Evolutionary conservation across 176 grass and related monocot species (phyloP).

Genomic region (Triticum dicoccoides): DNA sequence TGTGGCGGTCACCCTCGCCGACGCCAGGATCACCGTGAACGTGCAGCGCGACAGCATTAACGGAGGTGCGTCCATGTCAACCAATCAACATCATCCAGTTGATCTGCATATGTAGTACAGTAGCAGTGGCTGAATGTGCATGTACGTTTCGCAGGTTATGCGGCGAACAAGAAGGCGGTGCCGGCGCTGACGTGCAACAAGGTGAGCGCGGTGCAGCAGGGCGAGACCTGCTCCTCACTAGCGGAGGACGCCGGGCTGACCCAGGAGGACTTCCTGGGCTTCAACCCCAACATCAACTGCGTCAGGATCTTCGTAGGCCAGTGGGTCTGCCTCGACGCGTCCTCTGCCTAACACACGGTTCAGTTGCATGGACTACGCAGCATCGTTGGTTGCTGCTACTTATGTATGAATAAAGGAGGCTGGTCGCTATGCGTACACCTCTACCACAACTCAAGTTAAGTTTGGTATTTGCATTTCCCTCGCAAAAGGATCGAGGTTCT

Average conservation of each 20-base stretch:
- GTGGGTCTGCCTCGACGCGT: conserved; percentile 41
- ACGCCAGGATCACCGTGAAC: conserved; percentile 8
- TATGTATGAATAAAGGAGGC: background rate
- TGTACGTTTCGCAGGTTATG: background rate
- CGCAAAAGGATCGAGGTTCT: background rate
- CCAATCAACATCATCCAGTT: no score
- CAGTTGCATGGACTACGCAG: background rate
- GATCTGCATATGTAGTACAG: no score
- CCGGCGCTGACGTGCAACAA: conserved; percentile 30
- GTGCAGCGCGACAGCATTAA: background rate
- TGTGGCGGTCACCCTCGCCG: conserved; percentile 14
- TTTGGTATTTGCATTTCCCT: background rate
- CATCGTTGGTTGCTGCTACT: background rate
- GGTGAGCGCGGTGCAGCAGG: conserved; percentile 6
- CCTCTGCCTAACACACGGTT: background rate
- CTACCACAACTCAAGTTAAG: background rate
- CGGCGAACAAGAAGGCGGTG: background rate
- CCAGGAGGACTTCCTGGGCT: conserved; percentile 14
- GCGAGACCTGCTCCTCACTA: conserved; percentile 32
- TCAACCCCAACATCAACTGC: conserved; percentile 58
- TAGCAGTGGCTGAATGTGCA: no score
- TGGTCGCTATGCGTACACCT: background rate
- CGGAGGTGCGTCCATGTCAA: background rate
- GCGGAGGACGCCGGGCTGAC: background rate
- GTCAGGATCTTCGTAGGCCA: conserved; percentile 36